Percentiles rank a stretch among this genome's conserved stretches.
phyloP scores from a whole-genome alignment of 306 rosid genomes.

The Sicyos edulis region DNA sequence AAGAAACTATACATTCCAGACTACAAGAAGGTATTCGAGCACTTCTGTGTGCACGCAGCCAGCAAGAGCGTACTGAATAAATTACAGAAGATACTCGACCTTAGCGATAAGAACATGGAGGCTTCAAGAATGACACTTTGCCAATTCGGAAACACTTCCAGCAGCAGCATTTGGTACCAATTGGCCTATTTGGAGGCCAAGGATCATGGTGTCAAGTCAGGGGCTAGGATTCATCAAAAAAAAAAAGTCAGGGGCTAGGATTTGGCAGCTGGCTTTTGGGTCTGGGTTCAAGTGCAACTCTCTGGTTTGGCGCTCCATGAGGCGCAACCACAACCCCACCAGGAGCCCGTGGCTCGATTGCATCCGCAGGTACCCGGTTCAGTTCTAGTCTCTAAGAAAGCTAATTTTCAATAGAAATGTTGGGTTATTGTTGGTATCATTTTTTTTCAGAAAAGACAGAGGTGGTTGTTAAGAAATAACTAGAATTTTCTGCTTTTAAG shows the following conservation, averaged over 20 bases:
- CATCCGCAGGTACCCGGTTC: conserved; percentile 52
- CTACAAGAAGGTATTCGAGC: conserved; percentile 88
- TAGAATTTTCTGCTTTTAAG: not conserved
- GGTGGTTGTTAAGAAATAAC: not conserved
- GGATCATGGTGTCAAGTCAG: conserved; percentile 49
- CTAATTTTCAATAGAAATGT: not conserved
- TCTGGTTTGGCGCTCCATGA: conserved; percentile 70
- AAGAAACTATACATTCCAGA: conserved; percentile 88
- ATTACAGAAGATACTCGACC: conserved; percentile 77
- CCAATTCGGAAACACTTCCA: conserved; percentile 89
- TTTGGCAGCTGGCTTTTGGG: conserved; percentile 92
- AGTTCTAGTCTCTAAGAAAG: conserved; percentile 14
- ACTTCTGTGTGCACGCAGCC: conserved; percentile 84
- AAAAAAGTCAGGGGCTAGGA: conserved; percentile 64
- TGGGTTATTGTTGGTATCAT: not conserved
- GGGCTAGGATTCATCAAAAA: conserved; percentile 78
- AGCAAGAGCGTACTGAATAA: conserved; percentile 70
- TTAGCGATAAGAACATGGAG: conserved; percentile 72
- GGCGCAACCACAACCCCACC: conserved; percentile 47
- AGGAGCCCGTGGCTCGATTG: conserved; percentile 79
- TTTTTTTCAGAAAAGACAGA: not conserved
- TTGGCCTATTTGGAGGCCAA: conserved; percentile 87
- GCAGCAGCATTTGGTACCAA: conserved; percentile 95
- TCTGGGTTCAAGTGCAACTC: conserved; percentile 97
- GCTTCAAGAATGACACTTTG: conserved; percentile 82